Evolutionary conservation across 371 early-diverging fungal species (phyloP).

Genomic region (Aphelidium insulamus): DNA sequence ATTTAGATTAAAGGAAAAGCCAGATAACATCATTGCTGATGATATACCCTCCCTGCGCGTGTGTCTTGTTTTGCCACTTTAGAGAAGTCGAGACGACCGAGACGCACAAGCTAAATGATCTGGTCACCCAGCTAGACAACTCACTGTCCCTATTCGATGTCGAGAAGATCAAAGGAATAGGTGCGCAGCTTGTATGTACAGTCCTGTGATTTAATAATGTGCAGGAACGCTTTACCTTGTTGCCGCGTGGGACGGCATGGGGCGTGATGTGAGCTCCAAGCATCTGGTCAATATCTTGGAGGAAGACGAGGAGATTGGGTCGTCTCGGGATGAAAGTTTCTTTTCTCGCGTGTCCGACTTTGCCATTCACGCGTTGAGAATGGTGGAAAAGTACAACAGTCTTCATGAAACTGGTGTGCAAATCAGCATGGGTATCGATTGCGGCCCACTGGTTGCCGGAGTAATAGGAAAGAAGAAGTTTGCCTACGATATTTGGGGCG

Average conservation of each 20-base stretch:
- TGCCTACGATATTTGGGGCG: slow-evolving; percentile 3
- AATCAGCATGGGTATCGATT: not conserved
- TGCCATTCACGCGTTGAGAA: not conserved
- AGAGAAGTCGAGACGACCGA: not conserved
- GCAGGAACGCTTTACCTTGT: no score
- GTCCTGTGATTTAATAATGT: no score
- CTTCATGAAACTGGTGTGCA: not conserved
- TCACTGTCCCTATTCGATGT: not conserved
- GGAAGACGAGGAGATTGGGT: not conserved
- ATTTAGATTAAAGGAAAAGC: no score
- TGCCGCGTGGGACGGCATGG: no score
- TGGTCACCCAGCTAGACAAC: not conserved
- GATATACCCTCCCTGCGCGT: no score
- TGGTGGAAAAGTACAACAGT: not conserved
- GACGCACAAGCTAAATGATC: not conserved
- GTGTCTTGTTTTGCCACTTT: not conserved
- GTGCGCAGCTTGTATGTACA: no score
- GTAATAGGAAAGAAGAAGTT: slow-evolving; percentile 2
- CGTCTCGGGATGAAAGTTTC: not conserved
- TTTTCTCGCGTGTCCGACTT: not conserved
- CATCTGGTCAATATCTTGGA: not conserved
- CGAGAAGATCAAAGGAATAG: slow-evolving; percentile 3
- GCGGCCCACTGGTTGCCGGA: slow-evolving; percentile 1
- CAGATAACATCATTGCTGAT: no score
- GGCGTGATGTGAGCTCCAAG: not conserved